phyloP scores from a whole-genome alignment of 1,139 yeast genomes.

The Yamadazyma membranifaciens region DNA sequence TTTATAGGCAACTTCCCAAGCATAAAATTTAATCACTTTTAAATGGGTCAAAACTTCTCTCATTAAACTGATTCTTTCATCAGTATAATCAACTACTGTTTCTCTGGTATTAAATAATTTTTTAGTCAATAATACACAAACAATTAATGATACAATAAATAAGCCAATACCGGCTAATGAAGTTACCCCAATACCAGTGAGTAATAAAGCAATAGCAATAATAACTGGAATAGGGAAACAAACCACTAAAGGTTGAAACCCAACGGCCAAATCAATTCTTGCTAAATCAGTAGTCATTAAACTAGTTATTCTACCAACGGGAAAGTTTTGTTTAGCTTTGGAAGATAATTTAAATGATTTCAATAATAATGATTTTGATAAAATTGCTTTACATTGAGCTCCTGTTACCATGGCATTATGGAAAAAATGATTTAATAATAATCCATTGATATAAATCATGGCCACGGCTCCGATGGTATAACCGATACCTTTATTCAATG shows the following conservation, averaged over 20 bases:
- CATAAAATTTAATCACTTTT: constrained; percentile 46
- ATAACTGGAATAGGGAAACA: constrained; percentile 47
- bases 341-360: constrained; percentile 41
- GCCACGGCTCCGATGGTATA: constrained; percentile 41
- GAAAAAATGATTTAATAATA: constrained; percentile 43
- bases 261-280: constrained; percentile 46
- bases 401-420: constrained; percentile 49
- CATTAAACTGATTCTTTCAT: constrained; percentile 43
- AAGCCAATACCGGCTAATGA: constrained; percentile 46
- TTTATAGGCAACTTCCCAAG: constrained; percentile 49
- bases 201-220: constrained; percentile 36
- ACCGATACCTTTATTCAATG: constrained; percentile 38
- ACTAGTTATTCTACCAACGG: constrained; percentile 42
- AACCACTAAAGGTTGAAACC: constrained; percentile 44
- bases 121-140: constrained; percentile 37
- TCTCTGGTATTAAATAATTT: constrained; percentile 38
- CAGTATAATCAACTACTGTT: constrained; percentile 39
- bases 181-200: constrained; percentile 38
- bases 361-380: constrained; percentile 38
- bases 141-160: constrained; percentile 36
- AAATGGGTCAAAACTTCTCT: constrained; percentile 43
- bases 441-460: constrained; percentile 40
- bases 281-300: constrained; percentile 47
- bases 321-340: constrained; percentile 33
- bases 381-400: constrained; percentile 42